Evolutionary conservation across 1,139 yeast species (phyloP).

Genomic region (Scheffersomyces lignicola): DNA sequence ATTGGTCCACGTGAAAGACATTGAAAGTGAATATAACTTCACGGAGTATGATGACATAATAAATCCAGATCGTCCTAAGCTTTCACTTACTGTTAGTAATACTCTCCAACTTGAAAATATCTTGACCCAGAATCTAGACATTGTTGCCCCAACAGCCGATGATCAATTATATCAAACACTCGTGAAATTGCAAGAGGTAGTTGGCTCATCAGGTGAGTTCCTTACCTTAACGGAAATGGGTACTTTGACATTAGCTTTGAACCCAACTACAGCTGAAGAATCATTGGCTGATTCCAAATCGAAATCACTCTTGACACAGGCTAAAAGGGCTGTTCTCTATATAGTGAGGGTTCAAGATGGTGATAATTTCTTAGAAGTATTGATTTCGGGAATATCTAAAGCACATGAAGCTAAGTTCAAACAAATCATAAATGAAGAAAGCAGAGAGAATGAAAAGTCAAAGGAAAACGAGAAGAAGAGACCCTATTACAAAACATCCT

Average conservation of each 20-base stretch:
- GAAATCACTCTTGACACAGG: conserved; percentile 67
- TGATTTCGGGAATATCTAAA: conserved; percentile 69
- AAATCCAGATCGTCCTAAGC: conserved; percentile 61
- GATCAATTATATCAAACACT: conserved; percentile 56
- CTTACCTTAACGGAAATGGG: conserved; percentile 45
- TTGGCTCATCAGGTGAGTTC: conserved; percentile 39
- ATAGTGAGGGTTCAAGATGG: conserved; percentile 82
- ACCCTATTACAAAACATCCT: conserved; percentile 41
- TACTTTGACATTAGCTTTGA: conserved; percentile 38
- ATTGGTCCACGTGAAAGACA: conserved; percentile 55
- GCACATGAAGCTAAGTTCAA: conserved; percentile 66
- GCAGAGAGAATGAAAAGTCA: conserved; percentile 22
- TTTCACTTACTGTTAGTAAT: conserved; percentile 64
- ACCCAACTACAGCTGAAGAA: conserved; percentile 52
- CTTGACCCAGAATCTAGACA: conserved; percentile 52
- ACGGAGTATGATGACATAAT: conserved; percentile 73
- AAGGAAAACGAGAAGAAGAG: conserved; percentile 24
- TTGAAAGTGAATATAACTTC: conserved; percentile 63
- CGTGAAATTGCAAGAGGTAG: conserved; percentile 31
- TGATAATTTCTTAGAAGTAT: conserved; percentile 66
- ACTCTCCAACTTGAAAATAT: conserved; percentile 63
- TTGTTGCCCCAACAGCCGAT: conserved; percentile 48
- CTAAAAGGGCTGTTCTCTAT: conserved; percentile 77
- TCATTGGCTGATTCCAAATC: conserved; percentile 45
- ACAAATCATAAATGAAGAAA: conserved; percentile 54